Percentiles rank a stretch among this genome's conserved stretches.
These are phyloP conservation scores for Larix kaempferi DNA, from an alignment of 75 land plant genomes.

Conservation along the genomic window DNA sequence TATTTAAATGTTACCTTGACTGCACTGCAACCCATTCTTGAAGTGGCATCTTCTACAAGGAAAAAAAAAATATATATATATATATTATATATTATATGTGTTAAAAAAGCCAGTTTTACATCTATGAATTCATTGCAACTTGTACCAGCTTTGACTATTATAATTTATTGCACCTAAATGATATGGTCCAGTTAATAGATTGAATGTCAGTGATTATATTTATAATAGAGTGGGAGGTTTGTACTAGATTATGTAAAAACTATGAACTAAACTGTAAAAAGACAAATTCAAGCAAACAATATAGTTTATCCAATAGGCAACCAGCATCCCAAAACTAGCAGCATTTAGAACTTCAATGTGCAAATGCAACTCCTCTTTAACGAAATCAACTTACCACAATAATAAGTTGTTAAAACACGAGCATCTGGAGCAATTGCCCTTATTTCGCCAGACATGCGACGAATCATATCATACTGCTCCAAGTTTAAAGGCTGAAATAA, in stretches of 20 bases:
- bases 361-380: neutral
- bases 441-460: slow-evolving; percentile 78
- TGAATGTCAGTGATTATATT: neutral
- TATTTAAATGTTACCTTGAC: neutral
- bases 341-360: too few relatives aligned
- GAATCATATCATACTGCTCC: slow-evolving; percentile 80
- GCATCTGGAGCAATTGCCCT: slow-evolving; percentile 85
- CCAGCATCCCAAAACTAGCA: neutral
- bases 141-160: neutral
- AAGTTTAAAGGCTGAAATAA: slow-evolving; percentile 75
- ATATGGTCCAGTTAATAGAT: neutral
- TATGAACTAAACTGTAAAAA: neutral
- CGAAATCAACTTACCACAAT: slow-evolving; percentile 60
- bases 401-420: slow-evolving; percentile 96
- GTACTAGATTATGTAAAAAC: neutral
- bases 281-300: neutral
- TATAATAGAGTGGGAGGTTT: neutral
- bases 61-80: too few relatives aligned
- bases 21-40: neutral
- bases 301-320: neutral
- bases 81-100: neutral
- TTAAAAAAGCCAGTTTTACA: neutral
- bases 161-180: too few relatives aligned
- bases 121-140: neutral
- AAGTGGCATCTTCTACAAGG: neutral